Evolutionary conservation across 345 rosid genomes (phyloP).

Genomic region (Euphorbia peplus): DNA sequence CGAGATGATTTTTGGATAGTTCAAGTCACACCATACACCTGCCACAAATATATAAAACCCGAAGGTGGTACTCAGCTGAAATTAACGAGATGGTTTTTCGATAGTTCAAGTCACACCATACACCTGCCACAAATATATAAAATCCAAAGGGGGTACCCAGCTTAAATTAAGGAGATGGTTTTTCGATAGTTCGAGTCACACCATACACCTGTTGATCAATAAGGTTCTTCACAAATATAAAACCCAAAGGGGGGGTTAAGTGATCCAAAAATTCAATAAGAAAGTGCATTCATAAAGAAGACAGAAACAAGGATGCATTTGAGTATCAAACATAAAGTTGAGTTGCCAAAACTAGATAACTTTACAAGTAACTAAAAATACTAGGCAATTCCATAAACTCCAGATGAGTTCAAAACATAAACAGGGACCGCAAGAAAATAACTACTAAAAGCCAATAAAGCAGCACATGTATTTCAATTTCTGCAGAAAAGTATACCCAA

Average conservation of each 20-base stretch:
- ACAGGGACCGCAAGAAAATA: background rate
- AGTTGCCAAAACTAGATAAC: background rate
- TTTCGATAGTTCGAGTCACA: background rate
- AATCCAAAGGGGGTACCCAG: background rate
- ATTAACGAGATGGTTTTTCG: background rate
- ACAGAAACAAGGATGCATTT: background rate
- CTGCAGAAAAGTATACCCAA: background rate
- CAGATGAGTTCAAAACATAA: background rate
- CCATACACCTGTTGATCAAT: background rate
- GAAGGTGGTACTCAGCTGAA: background rate
- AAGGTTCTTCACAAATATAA: background rate
- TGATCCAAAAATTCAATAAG: background rate
- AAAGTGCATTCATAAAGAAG: background rate
- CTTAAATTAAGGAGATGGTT: background rate
- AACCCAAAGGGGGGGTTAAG: background rate
- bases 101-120: background rate
- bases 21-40: background rate
- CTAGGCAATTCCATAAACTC: no score
- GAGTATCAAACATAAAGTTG: background rate
- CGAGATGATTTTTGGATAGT: background rate
- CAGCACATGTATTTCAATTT: background rate
- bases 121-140: background rate
- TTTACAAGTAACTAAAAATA: background rate
- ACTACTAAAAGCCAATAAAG: background rate
- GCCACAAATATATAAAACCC: background rate